phyloP scores from a whole-genome alignment of 208 protist species.

The Tritrichomonas foetus region DNA sequence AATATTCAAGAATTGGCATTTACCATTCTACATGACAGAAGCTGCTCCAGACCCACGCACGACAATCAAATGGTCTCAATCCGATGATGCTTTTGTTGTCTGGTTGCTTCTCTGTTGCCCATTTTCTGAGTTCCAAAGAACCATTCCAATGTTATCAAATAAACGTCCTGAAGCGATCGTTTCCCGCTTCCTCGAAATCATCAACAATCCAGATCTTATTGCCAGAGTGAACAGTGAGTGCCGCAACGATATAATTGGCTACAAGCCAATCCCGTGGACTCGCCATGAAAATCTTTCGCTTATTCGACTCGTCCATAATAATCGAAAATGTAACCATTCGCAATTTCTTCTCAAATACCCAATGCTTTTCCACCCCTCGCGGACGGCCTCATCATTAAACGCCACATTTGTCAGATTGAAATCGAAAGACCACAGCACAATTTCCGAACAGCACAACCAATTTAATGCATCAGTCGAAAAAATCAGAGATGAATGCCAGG shows the following conservation, averaged over 20 bases:
- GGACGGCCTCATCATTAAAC: not conserved
- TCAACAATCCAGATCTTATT: not conserved
- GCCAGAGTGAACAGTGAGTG: not conserved
- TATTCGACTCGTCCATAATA: not conserved
- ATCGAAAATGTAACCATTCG: not conserved
- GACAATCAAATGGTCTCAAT: not conserved
- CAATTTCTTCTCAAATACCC: not conserved
- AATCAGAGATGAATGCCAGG: not conserved
- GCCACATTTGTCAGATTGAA: not conserved
- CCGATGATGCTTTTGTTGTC: not conserved
- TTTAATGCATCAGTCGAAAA: not conserved
- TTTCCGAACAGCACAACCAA: not conserved
- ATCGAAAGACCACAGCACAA: not conserved
- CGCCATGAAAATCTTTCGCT: not conserved
- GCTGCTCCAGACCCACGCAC: too few species aligned
- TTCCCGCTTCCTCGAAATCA: not conserved
- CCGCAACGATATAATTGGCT: not conserved
- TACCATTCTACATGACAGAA: too few species aligned
- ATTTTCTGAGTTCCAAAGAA: not conserved
- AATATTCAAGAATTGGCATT: too few species aligned
- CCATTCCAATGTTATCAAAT: not conserved
- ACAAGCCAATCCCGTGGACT: slow-evolving; percentile 1
- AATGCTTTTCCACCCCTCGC: not conserved
- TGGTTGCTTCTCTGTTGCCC: slow-evolving; percentile 2
- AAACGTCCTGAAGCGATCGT: not conserved